Conservation (phyloP, 2,329 filamentous ascomycete species). For the Cadophora luteo-olivacea region DNA sequence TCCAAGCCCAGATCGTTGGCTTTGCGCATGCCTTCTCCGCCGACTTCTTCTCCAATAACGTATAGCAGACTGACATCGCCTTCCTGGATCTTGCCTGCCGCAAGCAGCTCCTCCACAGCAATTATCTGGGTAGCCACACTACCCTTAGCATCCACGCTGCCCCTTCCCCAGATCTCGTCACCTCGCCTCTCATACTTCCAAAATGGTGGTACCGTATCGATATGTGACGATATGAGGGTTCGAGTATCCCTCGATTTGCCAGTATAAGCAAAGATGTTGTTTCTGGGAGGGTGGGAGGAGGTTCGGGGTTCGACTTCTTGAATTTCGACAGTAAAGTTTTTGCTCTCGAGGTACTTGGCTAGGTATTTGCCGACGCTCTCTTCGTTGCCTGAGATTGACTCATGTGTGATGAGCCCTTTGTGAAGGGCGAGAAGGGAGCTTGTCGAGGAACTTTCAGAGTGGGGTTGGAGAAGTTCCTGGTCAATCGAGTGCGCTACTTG, state of each 20-base stretch:
- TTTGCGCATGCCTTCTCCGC: slow-evolving; percentile 79
- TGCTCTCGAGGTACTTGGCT: slow-evolving; percentile 58
- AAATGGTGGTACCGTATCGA: slow-evolving; percentile 67
- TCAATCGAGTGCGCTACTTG: slow-evolving; percentile 27
- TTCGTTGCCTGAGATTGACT: slow-evolving; percentile 69
- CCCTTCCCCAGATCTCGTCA: slow-evolving; percentile 70
- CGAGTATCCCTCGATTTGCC: slow-evolving; percentile 55
- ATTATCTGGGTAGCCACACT: slow-evolving; percentile 76
- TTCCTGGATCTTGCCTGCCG: slow-evolving; percentile 47
- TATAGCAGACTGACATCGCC: slow-evolving; percentile 66
- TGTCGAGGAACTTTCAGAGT: slow-evolving; percentile 21
- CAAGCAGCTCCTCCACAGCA: slow-evolving; percentile 65
- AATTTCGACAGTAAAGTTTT: slow-evolving; percentile 67
- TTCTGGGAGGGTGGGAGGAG: slow-evolving; percentile 22
- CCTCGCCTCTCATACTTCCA: slow-evolving; percentile 46
- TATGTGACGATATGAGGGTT: slow-evolving; percentile 66
- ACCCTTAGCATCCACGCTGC: slow-evolving; percentile 75
- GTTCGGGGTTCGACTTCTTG: slow-evolving; percentile 51
- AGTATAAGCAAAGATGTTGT: slow-evolving; percentile 69
- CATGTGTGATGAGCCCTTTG: slow-evolving; percentile 64
- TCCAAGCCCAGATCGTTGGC: slow-evolving; percentile 56
- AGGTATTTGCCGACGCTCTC: slow-evolving; percentile 64
- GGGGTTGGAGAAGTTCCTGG: slow-evolving; percentile 32
- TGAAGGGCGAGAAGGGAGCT: slow-evolving; percentile 62
- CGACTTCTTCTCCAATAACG: slow-evolving; percentile 83